Evolutionary conservation across 2,329 filamentous ascomycete species (phyloP).

Genomic region (Trichoderma asperellum): DNA sequence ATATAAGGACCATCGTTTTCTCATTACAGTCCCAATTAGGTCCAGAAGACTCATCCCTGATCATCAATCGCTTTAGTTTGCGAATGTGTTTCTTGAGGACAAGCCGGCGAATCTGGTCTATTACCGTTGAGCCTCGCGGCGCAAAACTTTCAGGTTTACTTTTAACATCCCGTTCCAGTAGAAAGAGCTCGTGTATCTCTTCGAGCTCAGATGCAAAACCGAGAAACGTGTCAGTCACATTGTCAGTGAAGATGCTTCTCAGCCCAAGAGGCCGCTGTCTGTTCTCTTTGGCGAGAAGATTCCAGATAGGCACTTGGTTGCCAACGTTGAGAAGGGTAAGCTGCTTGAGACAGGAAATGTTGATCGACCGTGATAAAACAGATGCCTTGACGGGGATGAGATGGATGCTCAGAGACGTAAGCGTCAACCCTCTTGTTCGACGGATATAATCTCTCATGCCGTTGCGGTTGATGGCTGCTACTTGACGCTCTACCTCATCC

Average conservation of each 20-base stretch:
- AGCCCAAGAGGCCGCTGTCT: constrained; percentile 55
- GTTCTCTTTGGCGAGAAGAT: constrained; percentile 59
- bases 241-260: constrained; percentile 64
- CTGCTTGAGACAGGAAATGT: constrained; percentile 58
- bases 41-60: constrained; percentile 58
- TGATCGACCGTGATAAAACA: constrained; percentile 59
- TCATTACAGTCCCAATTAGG: constrained; percentile 61
- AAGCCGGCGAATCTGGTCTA: constrained; percentile 61
- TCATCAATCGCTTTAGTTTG: constrained; percentile 60
- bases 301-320: constrained; percentile 63
- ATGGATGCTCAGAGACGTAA: constrained; percentile 59
- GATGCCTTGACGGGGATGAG: constrained; percentile 64
- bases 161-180: constrained; percentile 59
- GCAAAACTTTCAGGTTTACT: constrained; percentile 59
- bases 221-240: constrained; percentile 61
- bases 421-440: constrained; percentile 59
- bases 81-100: constrained; percentile 62
- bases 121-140: constrained; percentile 53
- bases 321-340: constrained; percentile 68
- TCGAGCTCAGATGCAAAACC: constrained; percentile 57
- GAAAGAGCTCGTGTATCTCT: constrained; percentile 60
- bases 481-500: constrained; percentile 15
- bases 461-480: neutral
- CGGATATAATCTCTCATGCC: constrained; percentile 58
- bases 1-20: constrained; percentile 59